Evolutionary conservation across 2,329 filamentous ascomycete genomes (phyloP), one percentile per base, ranked within the genome.

Genomic region (Trichoderma sp.): DNA sequence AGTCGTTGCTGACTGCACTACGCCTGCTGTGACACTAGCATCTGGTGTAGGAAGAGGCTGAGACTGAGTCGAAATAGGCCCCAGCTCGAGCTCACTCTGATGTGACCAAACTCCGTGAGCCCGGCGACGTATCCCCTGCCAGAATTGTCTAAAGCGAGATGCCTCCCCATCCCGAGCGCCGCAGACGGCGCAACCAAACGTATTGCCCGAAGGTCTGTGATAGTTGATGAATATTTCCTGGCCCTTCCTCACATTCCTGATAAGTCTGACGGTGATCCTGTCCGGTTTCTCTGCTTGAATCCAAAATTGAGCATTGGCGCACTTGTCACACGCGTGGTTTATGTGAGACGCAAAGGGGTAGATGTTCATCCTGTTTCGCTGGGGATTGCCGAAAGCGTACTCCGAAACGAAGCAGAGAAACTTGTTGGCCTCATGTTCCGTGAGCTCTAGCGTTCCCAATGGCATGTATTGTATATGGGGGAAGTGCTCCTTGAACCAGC

Each of bases 151-250:
- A 43, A 67, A n/a, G 30, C 62, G 55, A 62, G 53, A 47, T 12
- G 6, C 26, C 13, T 57, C 17, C 23, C 43, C 66, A 13, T 47
- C 20, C 2, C 34, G 62, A 13, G 7, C 4, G 6, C 66, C 65
- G 36, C 78, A 79, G 6, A 73, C 17, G 0, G 67, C 66, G 69
- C 82, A 83, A 0, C 58, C 53, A 50, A 80, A 80, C 11, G 73
- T 65, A 71, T 3, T 74, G 70, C 28, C 50, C 50, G 17, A 11
- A 8, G 8, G 3, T 50, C 78, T 78, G 66, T 77, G 75, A 70
- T 84, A 83, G 73, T 80, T 73, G 74, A 84, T 80, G 36, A 80
- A 80, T 36, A 84, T 73, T 73, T 84, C 78, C 5, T 82, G 76
- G 12, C 75, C 79, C 2, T 70, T 36, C 3, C 43, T 61, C 34